Percentiles rank a stretch among this genome's conserved stretches.
Conservation (phyloP, 106 monocot species). For the Apostasia shenzhenica region DNA sequence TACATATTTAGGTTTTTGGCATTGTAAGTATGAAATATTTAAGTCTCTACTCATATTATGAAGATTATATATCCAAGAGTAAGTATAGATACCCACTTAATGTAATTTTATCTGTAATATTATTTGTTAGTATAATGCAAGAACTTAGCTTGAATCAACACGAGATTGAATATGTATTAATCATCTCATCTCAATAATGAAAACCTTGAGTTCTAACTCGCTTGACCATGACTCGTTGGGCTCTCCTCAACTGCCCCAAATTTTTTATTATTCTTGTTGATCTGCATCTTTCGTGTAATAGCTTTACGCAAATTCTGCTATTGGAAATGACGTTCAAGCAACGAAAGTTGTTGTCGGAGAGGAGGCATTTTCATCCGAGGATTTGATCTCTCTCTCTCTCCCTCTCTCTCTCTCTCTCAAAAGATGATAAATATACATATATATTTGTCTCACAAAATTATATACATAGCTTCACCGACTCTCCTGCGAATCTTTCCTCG, state of each 20-base stretch:
- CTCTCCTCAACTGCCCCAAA: neutral
- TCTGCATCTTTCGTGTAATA: slow-evolving; percentile 14
- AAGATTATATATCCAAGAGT: no score
- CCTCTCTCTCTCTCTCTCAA: slow-evolving; percentile 2
- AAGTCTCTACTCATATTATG: no score
- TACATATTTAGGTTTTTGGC: no score
- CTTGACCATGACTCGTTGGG: neutral
- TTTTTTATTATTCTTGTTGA: neutral
- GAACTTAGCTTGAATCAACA: no score
- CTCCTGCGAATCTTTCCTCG: slow-evolving; percentile 87
- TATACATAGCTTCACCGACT: neutral
- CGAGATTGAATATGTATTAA: no score
- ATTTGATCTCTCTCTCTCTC: slow-evolving; percentile 74
- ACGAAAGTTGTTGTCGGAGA: slow-evolving; percentile 99
- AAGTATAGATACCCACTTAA: no score
- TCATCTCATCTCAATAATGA: neutral
- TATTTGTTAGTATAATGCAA: no score
- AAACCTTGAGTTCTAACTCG: neutral
- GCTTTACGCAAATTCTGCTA: slow-evolving; percentile 98
- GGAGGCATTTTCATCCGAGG: slow-evolving; percentile 95
- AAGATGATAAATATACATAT: neutral
- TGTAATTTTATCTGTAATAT: no score
- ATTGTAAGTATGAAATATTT: no score
- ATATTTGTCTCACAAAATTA: neutral
- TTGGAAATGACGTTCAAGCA: slow-evolving; percentile 98